Percentiles rank a stretch among this genome's conserved stretches.
phyloP scores from a whole-genome alignment of 2,329 filamentous ascomycete species.

The Colletotrichum theobromicola region DNA sequence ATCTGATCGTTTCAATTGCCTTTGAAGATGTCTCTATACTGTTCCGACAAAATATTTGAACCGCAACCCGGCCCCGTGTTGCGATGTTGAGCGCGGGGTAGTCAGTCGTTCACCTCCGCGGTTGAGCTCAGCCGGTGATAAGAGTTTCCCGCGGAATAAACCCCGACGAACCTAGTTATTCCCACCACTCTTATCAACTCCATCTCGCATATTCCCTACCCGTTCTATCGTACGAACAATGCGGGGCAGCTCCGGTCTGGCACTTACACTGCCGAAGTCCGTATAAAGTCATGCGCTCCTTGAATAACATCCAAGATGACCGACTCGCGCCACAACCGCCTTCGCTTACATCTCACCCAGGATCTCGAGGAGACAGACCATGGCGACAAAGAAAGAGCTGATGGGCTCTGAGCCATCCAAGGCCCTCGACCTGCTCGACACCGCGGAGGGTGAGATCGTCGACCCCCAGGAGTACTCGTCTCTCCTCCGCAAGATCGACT shows the following conservation, averaged over 20 bases:
- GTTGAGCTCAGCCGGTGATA: not conserved
- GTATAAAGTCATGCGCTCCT: not conserved
- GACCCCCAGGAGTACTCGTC: not conserved
- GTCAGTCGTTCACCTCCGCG: not conserved
- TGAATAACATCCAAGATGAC: not conserved
- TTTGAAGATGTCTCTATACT: not conserved
- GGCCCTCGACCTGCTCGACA: slow-evolving; percentile 12
- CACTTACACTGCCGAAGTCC: not conserved
- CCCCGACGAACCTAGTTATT: not conserved
- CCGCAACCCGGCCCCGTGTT: not conserved
- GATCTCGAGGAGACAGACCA: not conserved
- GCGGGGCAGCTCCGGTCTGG: not conserved
- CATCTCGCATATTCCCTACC: not conserved
- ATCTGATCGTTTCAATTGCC: not conserved
- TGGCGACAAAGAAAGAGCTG: slow-evolving; percentile 1
- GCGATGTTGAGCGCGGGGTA: not conserved
- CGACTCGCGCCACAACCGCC: not conserved
- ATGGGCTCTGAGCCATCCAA: not conserved
- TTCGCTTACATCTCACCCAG: not conserved
- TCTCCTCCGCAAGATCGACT: slow-evolving; percentile 23
- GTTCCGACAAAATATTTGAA: not conserved
- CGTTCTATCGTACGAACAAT: not conserved
- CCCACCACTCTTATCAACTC: not conserved
- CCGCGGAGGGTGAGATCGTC: not conserved
- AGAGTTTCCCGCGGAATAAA: not conserved